Base-by-base conservation (phyloP, 2,329 filamentous ascomycete genomes). In the Ascochyta pisi region DNA sequence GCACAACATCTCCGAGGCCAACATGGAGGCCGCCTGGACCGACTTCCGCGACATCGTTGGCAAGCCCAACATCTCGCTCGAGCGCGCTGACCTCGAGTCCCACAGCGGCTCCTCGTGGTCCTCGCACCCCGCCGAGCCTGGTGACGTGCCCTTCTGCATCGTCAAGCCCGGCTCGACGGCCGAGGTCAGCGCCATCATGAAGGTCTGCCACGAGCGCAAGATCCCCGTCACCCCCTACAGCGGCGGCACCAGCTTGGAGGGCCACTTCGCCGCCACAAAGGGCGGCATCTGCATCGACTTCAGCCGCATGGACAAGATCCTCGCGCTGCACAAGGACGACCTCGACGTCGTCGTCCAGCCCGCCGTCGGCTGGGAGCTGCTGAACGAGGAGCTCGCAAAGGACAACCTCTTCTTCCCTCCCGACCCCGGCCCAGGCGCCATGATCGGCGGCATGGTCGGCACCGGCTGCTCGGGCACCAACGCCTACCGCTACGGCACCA, bases 261-360 rank as follows among this genome's bases (percentile, higher is more conserved):
- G 93, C 1, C 91, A 96, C 75, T 96, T 90, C 75, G 87, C 91
- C 1, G 86, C 92, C 2, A 96, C 92, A 15, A 81, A 87, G 63
- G 89, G 91, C 54, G 93, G 93, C 19, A 86, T 96, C 29, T 94
- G 90, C 66, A 84, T 97, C 67, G 91, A 96, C 76, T 96, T 96
- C 74, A 83, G 84, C 46, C 84, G 88, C 58, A 96, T 97, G 93
- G 86, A 94, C 77, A 86, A 89, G 71, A 87, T 97, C 48, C 61
- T 96, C 31, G 79, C 82, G 33, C 78, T 97, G 64, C 89, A 96
- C 78, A 88, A 89, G 76, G 86, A 89, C 65, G 57, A 88, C 75
- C 53, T 86, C 71, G 71, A 88, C 78, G 79, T 87, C 69, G 74
- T 87, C 70, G 69, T 82, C 45, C 65, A 88, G 73, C 54, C 86